A percentile compares a stretch with the other conserved stretches of the same genome.
These are phyloP conservation scores for Capronia americana DNA, from an alignment of 2,329 filamentous ascomycete species.

Conservation along the genomic window DNA sequence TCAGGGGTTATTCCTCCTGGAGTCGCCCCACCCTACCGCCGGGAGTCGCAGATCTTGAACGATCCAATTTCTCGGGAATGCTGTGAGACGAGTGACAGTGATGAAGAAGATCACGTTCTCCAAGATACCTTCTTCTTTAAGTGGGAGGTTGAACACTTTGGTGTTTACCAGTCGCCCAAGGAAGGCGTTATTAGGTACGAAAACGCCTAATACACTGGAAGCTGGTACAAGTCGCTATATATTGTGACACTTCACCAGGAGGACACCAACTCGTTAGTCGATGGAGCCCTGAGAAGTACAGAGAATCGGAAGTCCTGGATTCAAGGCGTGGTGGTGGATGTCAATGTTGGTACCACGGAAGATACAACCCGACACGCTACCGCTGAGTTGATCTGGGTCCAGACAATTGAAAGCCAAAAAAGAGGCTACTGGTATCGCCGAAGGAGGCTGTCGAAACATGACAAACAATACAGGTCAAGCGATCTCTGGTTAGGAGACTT, in stretches of 20 bases:
- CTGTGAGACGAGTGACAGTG: background rate
- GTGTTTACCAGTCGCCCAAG: conserved; percentile 64
- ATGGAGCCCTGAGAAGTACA: conserved; percentile 64
- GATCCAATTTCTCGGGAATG: conserved; percentile 13
- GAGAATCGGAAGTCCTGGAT: conserved; percentile 57
- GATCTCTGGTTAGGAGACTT: conserved; percentile 76
- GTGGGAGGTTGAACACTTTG: conserved; percentile 64
- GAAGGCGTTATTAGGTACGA: conserved; percentile 59
- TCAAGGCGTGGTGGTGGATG: conserved; percentile 60
- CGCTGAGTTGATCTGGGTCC: conserved; percentile 67
- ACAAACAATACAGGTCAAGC: conserved; percentile 64
- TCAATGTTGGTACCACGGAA: conserved; percentile 73
- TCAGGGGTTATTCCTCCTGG: background rate
- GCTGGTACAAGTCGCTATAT: conserved; percentile 49
- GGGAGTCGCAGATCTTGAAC: conserved; percentile 3
- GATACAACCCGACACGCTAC: conserved; percentile 54
- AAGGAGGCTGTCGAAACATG: conserved; percentile 59
- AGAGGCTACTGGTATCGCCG: conserved; percentile 69
- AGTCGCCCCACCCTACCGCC: background rate
- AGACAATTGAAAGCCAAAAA: conserved; percentile 44
- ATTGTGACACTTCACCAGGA: conserved; percentile 4
- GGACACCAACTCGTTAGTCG: conserved; percentile 51
- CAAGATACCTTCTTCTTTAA: conserved; percentile 43
- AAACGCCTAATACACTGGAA: conserved; percentile 25
- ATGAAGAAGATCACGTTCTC: too few relatives aligned